Base-by-base conservation (phyloP, 2,329 filamentous ascomycete species). In the Penicillium glabrum region DNA sequence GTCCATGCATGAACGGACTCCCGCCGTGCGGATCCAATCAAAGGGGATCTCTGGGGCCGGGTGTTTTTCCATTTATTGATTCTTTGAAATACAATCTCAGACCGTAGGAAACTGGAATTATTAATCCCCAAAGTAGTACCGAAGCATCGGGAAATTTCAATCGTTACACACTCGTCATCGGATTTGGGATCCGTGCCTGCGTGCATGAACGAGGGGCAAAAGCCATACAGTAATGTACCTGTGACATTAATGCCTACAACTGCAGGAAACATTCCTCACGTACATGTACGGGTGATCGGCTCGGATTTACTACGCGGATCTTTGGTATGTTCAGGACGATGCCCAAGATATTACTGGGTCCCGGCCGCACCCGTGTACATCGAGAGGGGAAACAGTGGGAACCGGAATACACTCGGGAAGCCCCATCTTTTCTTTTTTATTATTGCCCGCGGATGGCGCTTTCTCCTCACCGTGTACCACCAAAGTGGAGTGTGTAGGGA, bases 171-270 rank as follows among this genome's bases (percentile, higher is more conserved):
- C 39, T 45, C 43, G 51, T 46, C 31, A 44, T 49, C 21, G 10
- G n/a, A 46, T 27, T 39, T 43, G 51, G 51, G 35, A 54, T 58
- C 53, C 53, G 54, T 58, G 61, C 54, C 54, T 60, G 51, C 53
- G 43, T 61, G 61, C 59, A 60, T 63, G 59, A 64, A 62, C 61
- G 61, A 63, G 61, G 62, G 62, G 61, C 61, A 64, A 49, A 46
- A 21, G 44, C 44, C 44, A n/a, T 46, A 16, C n/a, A 50, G 21
- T 8, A 13, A 46, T 46, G 45, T 46, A 33, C 45, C 45, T 46
- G 23, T 31, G 27, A 24, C 27, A 16, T 27, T 45, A 37, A 16
- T n/a, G 35, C 35, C 35, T n/a, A 9, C n/a, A 2, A 48, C 19
- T 48, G 46, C 45, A 46, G 45, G 45, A 46, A 41, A 41, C 48